Evolutionary conservation across 805 yeast genomes (phyloP), one percentile per base, ranked within the genome.

Genomic region (Pichia ethanolica): DNA sequence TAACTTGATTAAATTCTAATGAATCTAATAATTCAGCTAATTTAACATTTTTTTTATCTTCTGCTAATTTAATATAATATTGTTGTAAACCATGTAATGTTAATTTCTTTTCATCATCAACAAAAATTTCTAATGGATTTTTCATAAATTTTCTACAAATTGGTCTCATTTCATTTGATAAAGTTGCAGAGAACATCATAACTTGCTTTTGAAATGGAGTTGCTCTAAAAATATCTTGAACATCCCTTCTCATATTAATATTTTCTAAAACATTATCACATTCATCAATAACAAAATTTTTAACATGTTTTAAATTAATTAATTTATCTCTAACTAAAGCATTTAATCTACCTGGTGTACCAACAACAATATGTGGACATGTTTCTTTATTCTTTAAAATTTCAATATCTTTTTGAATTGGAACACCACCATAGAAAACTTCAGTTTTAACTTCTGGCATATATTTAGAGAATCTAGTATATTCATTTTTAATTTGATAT

Each of bases 191-290:
- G 71, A 91, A 91, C 97, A 91, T 91, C 98, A 93, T 90, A 50
- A 93, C 98, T 75, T 91, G 99, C 73, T 91, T 91, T 69, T 91
- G 96, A 72, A 87, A 95, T 58, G 99, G 99, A 46, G 99, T 91
- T 53, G 87, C 87, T 71, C 97, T 84, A 82, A 93, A 91, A 57
- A 93, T 86, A 67, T 91, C 98, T 77, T 91, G 99, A 52, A 91
- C 97, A 66, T 91, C 99, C 70, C 96, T 84, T 78, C 99, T 87
- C 99, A 91, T 91, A 63, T 86, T 95, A 63, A 66, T 57, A 55
- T 59, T 61, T 74, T 93, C 98, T 69, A 91, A 79, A 50, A 91
- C 98, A 74, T 90, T 89, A 75, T 91, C 99, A 83, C 98, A 93
- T 77, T 91, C 99, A 69, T 91, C 99, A 64, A 91, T 82, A 56